Percentiles rank a stretch among this genome's conserved stretches.
These are phyloP conservation scores for Annulohypoxylon nitens DNA, from an alignment of 495 filamentous ascomycete genomes.

Conservation along the genomic window DNA sequence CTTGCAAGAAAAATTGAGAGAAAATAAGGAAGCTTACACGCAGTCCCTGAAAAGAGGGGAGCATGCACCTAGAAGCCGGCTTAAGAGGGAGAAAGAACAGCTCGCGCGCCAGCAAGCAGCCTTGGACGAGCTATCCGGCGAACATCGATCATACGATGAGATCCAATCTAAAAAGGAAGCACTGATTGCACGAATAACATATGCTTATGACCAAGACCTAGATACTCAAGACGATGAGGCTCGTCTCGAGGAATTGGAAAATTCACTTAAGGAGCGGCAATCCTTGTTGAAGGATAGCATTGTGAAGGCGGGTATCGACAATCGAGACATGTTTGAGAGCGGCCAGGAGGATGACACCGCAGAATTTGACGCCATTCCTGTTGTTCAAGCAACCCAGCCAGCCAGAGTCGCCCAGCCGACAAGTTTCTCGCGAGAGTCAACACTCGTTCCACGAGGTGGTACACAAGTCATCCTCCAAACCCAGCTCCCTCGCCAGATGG, in stretches of 20 bases:
- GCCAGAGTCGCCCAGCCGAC: conserved; percentile 18
- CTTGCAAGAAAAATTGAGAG: conserved; percentile 47
- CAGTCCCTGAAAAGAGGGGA: conserved; percentile 50
- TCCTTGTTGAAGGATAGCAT: conserved; percentile 48
- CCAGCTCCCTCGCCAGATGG: conserved; percentile 50
- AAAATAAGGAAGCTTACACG: conserved; percentile 54
- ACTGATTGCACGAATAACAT: conserved; percentile 52
- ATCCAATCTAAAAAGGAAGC: conserved; percentile 51
- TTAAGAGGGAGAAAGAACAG: conserved; percentile 54
- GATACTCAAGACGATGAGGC: conserved; percentile 58
- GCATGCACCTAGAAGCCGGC: conserved; percentile 50
- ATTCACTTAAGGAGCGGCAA: conserved; percentile 50
- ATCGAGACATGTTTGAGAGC: conserved; percentile 50
- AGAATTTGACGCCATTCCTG: conserved; percentile 25
- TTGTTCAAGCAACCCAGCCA: conserved; percentile 48
- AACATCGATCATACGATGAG: conserved; percentile 50
- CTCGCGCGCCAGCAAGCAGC: conserved; percentile 52
- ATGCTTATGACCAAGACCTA: conserved; percentile 55
- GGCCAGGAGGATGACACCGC: conserved; percentile 6
- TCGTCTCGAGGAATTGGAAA: conserved; percentile 53
- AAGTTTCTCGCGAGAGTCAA: conserved; percentile 47
- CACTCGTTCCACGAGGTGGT: conserved; percentile 52
- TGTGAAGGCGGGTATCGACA: conserved; percentile 54
- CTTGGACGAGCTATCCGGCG: conserved; percentile 47
- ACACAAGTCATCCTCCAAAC: conserved; percentile 65